Conservation (phyloP, 192 early-diverging fungal species). For the Umbelopsis ramanniana region DNA sequence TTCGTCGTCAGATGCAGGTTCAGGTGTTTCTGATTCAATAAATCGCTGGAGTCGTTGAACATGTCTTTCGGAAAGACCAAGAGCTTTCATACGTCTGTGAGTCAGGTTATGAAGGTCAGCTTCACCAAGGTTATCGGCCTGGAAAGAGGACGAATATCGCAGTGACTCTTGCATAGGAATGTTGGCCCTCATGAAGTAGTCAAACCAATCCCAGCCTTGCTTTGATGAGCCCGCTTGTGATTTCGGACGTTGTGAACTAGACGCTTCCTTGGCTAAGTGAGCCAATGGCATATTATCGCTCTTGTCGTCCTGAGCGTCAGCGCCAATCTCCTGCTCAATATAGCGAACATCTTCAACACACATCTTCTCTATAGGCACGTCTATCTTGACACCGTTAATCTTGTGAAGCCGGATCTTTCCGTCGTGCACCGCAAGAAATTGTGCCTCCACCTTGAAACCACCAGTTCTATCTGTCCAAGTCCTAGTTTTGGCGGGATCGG, state of each 20-base stretch:
- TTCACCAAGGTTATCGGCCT: conserved; percentile 79
- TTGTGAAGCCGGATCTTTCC: conserved; percentile 94
- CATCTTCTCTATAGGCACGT: conserved; percentile 89
- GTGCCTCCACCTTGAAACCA: conserved; percentile 91
- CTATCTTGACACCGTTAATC: conserved; percentile 92
- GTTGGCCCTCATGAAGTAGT: conserved; percentile 84
- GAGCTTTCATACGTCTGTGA: conserved; percentile 68
- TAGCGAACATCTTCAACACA: conserved; percentile 56
- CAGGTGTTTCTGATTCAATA: conserved; percentile 53
- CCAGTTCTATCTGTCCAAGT: conserved; percentile 95
- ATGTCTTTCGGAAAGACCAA: conserved; percentile 88
- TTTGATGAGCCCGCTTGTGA: conserved; percentile 36
- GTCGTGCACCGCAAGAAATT: conserved; percentile 78
- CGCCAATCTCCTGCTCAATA: conserved; percentile 51
- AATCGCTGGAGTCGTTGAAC: conserved; percentile 76
- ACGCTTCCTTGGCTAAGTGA: conserved; percentile 24
- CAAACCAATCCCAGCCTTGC: conserved; percentile 90
- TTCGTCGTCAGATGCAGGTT: conserved; percentile 45
- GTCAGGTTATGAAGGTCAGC: conserved; percentile 76
- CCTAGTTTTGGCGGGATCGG: conserved; percentile 47
- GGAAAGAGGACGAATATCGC: conserved; percentile 84
- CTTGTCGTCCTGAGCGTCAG: conserved; percentile 25
- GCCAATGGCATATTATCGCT: conserved; percentile 38
- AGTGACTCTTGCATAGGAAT: conserved; percentile 70
- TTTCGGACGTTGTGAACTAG: conserved; percentile 8